phyloP scores from a whole-genome alignment of 257 asterid genomes.

The Echium plantagineum region DNA sequence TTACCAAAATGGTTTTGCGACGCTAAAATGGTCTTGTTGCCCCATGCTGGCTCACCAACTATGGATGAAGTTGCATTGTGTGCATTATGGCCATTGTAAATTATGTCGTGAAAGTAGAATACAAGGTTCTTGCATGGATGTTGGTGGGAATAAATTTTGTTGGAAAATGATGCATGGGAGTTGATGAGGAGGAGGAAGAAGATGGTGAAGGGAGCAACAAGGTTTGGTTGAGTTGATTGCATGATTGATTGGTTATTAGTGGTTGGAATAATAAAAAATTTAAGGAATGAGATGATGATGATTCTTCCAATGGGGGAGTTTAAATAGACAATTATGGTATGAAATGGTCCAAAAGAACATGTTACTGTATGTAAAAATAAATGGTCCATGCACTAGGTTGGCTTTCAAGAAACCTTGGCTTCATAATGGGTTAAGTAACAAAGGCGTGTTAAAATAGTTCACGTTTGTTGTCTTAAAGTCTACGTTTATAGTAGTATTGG shows the following conservation, averaged over 20 bases:
- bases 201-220: slow-evolving; percentile 3
- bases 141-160: not conserved
- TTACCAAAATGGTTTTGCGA: slow-evolving; percentile 40
- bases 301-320: no score
- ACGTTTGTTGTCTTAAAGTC: slow-evolving; percentile 14
- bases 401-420: slow-evolving; percentile 10
- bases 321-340: no score
- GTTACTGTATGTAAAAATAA: no score
- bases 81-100: slow-evolving; percentile 53
- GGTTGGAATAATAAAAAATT: no score
- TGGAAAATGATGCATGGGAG: not conserved
- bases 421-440: not conserved
- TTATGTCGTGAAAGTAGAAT: slow-evolving; percentile 66
- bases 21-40: slow-evolving; percentile 39
- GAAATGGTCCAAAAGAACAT: no score
- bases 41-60: slow-evolving; percentile 59
- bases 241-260: no score
- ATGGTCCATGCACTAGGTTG: slow-evolving; percentile 1
- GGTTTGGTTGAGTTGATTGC: slow-evolving; percentile 6
- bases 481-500: slow-evolving; percentile 13
- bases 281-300: no score
- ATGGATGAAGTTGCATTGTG: slow-evolving; percentile 63
- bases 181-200: slow-evolving; percentile 1
- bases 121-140: slow-evolving; percentile 44
- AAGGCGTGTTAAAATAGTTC: no score